Base-by-base conservation (phyloP, 345 rosid genomes). In the Aquilaria malaccensis region DNA sequence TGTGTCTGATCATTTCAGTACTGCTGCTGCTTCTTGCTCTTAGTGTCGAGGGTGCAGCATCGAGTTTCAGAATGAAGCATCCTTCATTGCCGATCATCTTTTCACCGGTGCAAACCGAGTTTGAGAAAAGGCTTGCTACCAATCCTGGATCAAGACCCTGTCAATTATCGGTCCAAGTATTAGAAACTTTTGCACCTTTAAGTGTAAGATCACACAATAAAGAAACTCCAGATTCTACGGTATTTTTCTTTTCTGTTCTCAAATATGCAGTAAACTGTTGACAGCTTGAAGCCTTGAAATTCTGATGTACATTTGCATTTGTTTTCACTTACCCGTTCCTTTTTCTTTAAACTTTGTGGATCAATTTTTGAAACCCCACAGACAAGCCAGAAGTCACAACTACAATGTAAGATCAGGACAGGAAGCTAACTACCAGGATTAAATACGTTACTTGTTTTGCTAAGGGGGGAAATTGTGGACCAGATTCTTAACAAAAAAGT, bases 101-200 rank as follows among this genome's bases (percentile, higher is more conserved):
- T 73, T 90, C 97, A n/a, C 95, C 95, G 9, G 73, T 64, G 72
- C 97, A 90, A 48, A 80, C 73, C 0, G 97, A 74, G 63, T 79
- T 79, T 0, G 85, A 66, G 70, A 90, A 90, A 52, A 90, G 33
- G 63, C 78, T 72, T 11, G 97, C 82, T 2, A 88, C 85, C 10
- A 85, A 69, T 63, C 74, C 85, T 14, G 95, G 97, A 74, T 90
- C 97, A 60, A 90, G 82, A 29, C 97, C 97, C 90, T 90, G 85
- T 58, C 30, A 41, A n/a, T 37, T 9, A 37, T 37, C 7, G 6
- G 7, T 37, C 43, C 43, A 37, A 37, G 43, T 12, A 45, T 62
- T 30, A 54, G 59, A 13, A 6, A 63, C 14, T 37, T n/a, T 6
- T 12, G 55, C 49, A 13, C 29, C 10, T 13, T 31, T 50, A 12